These are phyloP conservation scores for Amaranthus tricolor DNA, from an alignment of 179 eudicot genomes.

Conservation along the genomic window DNA sequence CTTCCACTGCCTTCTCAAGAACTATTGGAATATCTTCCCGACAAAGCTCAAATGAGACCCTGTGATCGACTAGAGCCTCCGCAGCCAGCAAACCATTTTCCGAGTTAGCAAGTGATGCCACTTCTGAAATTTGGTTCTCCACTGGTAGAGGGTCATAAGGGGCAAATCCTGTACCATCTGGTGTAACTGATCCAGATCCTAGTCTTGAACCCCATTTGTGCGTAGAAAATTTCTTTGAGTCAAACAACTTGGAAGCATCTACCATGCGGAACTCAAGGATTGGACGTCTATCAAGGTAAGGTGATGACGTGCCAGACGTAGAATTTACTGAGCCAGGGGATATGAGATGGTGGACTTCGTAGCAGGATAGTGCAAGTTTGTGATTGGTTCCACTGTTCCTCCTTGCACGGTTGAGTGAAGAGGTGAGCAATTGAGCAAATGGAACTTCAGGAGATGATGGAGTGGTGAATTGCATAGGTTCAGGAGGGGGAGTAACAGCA, in stretches of 20 bases:
- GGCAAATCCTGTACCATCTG: constrained; percentile 50
- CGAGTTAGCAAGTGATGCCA: constrained; percentile 34
- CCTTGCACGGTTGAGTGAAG: constrained; percentile 42
- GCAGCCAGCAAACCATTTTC: constrained; percentile 30
- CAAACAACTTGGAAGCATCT: constrained; percentile 51
- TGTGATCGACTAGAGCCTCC: constrained; percentile 34
- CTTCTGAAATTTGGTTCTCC: constrained; percentile 36
- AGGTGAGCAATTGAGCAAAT: constrained; percentile 47
- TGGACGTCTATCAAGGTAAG: constrained; percentile 36
- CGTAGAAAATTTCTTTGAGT: constrained; percentile 35
- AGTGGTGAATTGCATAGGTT: constrained; percentile 40
- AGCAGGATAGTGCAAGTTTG: constrained; percentile 39
- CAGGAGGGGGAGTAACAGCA: constrained; percentile 51
- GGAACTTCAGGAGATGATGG: constrained; percentile 57
- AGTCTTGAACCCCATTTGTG: constrained; percentile 53
- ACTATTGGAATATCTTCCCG: constrained; percentile 32
- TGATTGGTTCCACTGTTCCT: constrained; percentile 40
- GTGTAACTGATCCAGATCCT: constrained; percentile 73
- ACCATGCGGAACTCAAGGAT: constrained; percentile 45
- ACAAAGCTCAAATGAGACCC: constrained; percentile 41
- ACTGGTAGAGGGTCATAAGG: constrained; percentile 25
- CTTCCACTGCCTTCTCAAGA: constrained; percentile 19
- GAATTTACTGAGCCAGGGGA: constrained; percentile 55
- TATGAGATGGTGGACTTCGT: constrained; percentile 50
- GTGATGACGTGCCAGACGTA: constrained; percentile 50